Evolutionary conservation across 805 yeast species (phyloP).

Genomic region (Myxozyma nipponensis): DNA sequence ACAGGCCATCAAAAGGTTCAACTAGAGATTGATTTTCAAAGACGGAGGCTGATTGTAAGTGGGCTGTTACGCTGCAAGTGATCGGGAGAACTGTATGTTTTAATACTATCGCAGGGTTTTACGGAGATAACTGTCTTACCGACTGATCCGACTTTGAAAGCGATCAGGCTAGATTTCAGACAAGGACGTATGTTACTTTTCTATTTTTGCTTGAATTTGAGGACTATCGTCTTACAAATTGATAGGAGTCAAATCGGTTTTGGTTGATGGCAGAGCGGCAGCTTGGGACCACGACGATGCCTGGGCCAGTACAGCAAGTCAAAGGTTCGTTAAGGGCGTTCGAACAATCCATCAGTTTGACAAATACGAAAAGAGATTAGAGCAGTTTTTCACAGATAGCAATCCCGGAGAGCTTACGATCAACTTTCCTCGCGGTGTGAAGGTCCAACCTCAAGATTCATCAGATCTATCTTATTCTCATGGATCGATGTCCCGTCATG

Average conservation of each 20-base stretch:
- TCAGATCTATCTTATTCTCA: conserved; percentile 8
- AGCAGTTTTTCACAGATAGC: conserved; percentile 49
- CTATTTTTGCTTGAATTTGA: not conserved
- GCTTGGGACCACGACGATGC: conserved; percentile 55
- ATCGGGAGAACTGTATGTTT: not conserved
- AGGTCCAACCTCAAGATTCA: conserved; percentile 54
- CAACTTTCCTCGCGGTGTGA: conserved; percentile 61
- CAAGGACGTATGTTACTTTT: conserved; percentile 44
- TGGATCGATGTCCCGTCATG: conserved; percentile 24
- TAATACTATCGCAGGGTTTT: conserved; percentile 48
- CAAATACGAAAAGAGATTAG: conserved; percentile 26
- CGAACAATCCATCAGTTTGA: conserved; percentile 31
- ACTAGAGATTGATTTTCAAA: conserved; percentile 19
- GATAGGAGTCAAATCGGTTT: conserved; percentile 53
- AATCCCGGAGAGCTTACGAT: conserved; percentile 60
- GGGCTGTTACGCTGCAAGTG: not conserved
- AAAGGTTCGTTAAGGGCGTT: conserved; percentile 18
- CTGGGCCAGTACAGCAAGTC: conserved; percentile 38
- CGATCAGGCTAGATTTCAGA: conserved; percentile 73
- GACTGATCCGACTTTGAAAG: conserved; percentile 51
- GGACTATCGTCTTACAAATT: not conserved
- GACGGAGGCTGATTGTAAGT: conserved; percentile 12
- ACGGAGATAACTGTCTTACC: conserved; percentile 85
- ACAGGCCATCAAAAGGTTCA: conserved; percentile 27
- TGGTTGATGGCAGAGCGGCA: conserved; percentile 59